These are phyloP conservation scores for Auricularia heimuer DNA, from an alignment of 768 basidiomycete genomes.

Conservation along the genomic window DNA sequence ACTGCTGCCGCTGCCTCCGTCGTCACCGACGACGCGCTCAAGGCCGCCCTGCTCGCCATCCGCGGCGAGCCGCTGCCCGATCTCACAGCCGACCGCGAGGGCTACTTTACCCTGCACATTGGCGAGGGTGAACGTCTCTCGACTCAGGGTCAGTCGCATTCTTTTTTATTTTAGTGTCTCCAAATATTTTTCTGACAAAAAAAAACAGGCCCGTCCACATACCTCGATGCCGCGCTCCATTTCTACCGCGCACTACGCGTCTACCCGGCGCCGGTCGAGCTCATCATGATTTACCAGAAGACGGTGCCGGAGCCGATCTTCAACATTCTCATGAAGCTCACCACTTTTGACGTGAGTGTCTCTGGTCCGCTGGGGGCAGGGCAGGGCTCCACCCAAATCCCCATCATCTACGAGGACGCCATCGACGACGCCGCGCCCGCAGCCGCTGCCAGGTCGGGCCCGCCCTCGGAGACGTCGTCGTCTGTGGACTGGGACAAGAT, in stretches of 20 bases:
- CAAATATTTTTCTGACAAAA: not conserved
- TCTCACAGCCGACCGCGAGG: slow-evolving; percentile 69
- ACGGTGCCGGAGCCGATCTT: slow-evolving; percentile 76
- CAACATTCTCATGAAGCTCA: slow-evolving; percentile 79
- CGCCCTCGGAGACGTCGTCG: slow-evolving; percentile 69
- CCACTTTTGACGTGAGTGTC: slow-evolving; percentile 78
- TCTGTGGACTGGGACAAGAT: slow-evolving; percentile 88
- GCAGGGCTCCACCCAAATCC: slow-evolving; percentile 14
- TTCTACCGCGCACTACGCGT: slow-evolving; percentile 93
- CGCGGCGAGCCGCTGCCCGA: slow-evolving; percentile 59
- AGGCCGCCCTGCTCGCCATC: slow-evolving; percentile 53
- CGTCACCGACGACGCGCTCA: slow-evolving; percentile 40
- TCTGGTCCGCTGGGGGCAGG: slow-evolving; percentile 21
- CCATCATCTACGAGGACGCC: slow-evolving; percentile 9
- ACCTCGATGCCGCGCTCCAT: slow-evolving; percentile 72
- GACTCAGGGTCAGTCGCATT: slow-evolving; percentile 48
- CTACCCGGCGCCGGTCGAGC: slow-evolving; percentile 89
- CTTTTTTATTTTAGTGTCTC: not conserved
- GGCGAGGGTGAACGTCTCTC: slow-evolving; percentile 78
- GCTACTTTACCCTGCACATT: slow-evolving; percentile 87
- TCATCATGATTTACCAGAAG: slow-evolving; percentile 90
- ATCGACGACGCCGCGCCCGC: slow-evolving; percentile 42
- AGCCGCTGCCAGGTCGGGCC: slow-evolving; percentile 38
- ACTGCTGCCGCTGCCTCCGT: slow-evolving; percentile 31
- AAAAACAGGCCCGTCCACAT: slow-evolving; percentile 50